Evolutionary conservation across 2,329 filamentous ascomycete genomes (phyloP).

Genomic region (Hymenoscyphus infarciens): DNA sequence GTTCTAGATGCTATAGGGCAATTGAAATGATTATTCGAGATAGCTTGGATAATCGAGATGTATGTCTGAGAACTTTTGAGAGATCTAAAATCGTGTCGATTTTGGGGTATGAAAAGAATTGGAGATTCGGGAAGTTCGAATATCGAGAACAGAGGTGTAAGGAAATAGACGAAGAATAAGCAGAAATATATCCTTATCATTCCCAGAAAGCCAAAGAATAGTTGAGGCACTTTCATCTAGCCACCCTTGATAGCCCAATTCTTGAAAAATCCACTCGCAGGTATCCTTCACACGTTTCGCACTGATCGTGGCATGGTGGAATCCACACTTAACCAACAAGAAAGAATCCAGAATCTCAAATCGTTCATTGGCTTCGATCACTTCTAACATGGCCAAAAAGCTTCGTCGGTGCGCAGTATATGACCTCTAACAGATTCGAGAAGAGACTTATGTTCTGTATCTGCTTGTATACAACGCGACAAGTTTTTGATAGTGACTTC

Average conservation of each 20-base stretch:
- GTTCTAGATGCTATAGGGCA: no score
- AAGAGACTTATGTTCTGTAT: not conserved
- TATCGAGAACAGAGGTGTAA: no score
- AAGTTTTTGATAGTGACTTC: not conserved
- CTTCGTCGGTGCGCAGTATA: constrained; percentile 21
- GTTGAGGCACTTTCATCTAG: constrained; percentile 14
- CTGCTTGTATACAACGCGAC: not conserved
- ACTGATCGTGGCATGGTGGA: constrained; percentile 15
- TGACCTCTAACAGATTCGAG: constrained; percentile 11
- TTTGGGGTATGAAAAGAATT: no score
- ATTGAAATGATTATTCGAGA: no score
- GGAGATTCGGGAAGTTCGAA: no score
- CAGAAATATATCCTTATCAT: no score
- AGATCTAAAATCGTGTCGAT: no score
- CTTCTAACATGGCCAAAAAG: constrained; percentile 19
- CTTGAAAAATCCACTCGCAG: constrained; percentile 20
- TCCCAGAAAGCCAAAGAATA: constrained; percentile 20
- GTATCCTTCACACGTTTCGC: constrained; percentile 16
- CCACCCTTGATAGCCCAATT: constrained; percentile 17
- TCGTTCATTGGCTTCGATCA: constrained; percentile 10
- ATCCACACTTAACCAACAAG: constrained; percentile 23
- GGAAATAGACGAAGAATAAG: no score
- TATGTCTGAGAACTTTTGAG: no score
- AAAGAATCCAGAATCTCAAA: constrained; percentile 29
- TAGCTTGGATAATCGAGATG: no score